Evolutionary conservation across 1,139 yeast genomes (phyloP).

Genomic region (Magnusiomyces suaveolens): DNA sequence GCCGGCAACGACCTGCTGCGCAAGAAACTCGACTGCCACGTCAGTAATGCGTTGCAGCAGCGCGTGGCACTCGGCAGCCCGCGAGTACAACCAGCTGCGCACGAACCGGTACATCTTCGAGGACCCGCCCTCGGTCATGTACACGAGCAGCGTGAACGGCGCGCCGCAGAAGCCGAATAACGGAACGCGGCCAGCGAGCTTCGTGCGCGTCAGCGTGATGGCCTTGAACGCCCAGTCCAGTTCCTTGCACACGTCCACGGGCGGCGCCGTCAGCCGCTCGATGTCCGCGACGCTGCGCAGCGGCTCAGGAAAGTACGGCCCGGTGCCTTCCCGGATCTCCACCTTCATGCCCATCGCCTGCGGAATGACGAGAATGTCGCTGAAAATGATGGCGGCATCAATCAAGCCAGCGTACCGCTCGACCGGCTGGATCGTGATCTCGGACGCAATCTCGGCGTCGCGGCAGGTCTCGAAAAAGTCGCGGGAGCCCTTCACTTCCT

Average conservation of each 20-base stretch:
- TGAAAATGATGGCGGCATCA: constrained; percentile 94
- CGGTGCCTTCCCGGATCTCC: constrained; percentile 87
- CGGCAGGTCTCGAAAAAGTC: constrained; percentile 92
- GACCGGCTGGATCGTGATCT: constrained; percentile 90
- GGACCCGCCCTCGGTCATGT: constrained; percentile 98
- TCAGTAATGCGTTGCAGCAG: constrained; percentile 74
- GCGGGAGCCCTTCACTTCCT: constrained; percentile 71
- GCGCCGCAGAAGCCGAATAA: constrained; percentile 93
- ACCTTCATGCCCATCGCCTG: constrained; percentile 98
- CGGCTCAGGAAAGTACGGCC: constrained; percentile 89
- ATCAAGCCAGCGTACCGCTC: constrained; percentile 79
- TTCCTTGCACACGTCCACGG: constrained; percentile 64
- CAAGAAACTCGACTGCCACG: constrained; percentile 84
- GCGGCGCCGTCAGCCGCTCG: constrained; percentile 36
- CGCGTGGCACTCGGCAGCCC: constrained; percentile 61
- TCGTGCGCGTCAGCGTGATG: constrained; percentile 74
- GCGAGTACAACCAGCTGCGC: constrained; percentile 82
- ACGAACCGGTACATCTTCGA: constrained; percentile 84
- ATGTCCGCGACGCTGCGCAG: constrained; percentile 66
- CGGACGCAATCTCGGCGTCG: constrained; percentile 88
- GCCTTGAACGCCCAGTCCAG: constrained; percentile 93
- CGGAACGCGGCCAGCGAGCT: constrained; percentile 84
- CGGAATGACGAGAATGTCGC: constrained; percentile 91
- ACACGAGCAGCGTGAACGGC: constrained; percentile 93
- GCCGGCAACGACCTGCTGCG: constrained; percentile 93